phyloP scores from a whole-genome alignment of 345 rosid genomes.

The Linum trigynum region DNA sequence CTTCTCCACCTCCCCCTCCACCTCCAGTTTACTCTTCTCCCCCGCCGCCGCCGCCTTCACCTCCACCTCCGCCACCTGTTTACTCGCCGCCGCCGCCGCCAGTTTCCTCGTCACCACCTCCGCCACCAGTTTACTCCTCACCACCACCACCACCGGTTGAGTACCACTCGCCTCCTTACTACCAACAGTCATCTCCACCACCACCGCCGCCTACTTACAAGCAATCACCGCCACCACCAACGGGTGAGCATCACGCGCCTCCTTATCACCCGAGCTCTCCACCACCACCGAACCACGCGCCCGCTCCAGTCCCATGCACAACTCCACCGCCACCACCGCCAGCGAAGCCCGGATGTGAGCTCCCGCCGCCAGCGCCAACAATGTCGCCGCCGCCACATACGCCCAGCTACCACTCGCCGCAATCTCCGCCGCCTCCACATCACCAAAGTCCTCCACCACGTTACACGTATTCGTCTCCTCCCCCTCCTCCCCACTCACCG shows the following conservation, averaged over 20 bases:
- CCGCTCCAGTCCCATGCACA: constrained; percentile 10
- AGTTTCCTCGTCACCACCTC: not conserved
- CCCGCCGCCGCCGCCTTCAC: not conserved
- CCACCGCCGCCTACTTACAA: constrained; percentile 14
- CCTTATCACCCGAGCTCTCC: constrained; percentile 17
- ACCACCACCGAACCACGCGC: constrained; percentile 14
- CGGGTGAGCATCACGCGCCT: constrained; percentile 9
- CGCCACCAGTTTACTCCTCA: constrained; percentile 17
- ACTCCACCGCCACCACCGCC: constrained; percentile 26
- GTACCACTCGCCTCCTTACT: constrained; percentile 3
- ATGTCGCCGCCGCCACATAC: constrained; percentile 17
- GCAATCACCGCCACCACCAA: constrained; percentile 7
- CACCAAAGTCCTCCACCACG: constrained; percentile 21
- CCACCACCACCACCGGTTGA: constrained; percentile 22
- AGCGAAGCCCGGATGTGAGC: constrained; percentile 18
- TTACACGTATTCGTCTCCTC: constrained; percentile 10
- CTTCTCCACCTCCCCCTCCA: constrained; percentile 11
- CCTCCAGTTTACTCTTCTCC: constrained; percentile 4
- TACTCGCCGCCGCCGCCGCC: not conserved
- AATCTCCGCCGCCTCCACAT: constrained; percentile 13
- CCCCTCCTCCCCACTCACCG: constrained; percentile 3
- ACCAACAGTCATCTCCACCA: constrained; percentile 6
- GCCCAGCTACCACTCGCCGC: constrained; percentile 19
- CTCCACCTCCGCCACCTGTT: not conserved
- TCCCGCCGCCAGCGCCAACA: constrained; percentile 20